Evolutionary conservation across 192 early-diverging fungal genomes (phyloP), one percentile per base, ranked within the genome.

Genomic region (Podila horticola): DNA sequence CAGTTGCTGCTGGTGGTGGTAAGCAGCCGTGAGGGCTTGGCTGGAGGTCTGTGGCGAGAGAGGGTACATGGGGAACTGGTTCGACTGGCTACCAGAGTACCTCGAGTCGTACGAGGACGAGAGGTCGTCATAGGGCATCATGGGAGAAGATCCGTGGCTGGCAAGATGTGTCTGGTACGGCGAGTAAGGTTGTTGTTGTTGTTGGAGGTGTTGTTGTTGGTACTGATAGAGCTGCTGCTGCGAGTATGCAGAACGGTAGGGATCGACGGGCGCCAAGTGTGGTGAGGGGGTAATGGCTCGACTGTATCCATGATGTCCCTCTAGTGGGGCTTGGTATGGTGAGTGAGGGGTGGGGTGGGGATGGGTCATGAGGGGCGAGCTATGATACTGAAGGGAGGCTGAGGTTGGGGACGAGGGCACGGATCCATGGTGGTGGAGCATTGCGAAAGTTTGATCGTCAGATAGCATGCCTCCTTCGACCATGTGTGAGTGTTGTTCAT

Each of bases 211-310:
- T 26, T 38, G 67, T 48, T 60, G 68, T 8, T 65, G 64, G 10
- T 71, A 60, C 22, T 75, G 59, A 2, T 55, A 26, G 24, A 55
- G 52, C 19, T 79, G 75, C 33, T 79, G 75, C 26, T 79, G 76
- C 7, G 76, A 63, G 30, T 79, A 72, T 5, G 61, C 70, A 34
- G 66, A 73, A 28, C 75, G 75, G 33, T 72, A 73, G 30, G 70
- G 71, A 36, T 81, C 77, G 2, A 57, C 15, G 19, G 60, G 58
- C 12, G 33, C n/a, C 41, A 49, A 13, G 36, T 26, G 33, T n/a
- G 48, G 64, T n/a, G 63, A 49, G 36, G 34, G 22, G 5, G 31
- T 48, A 22, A n/a, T 41, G 62, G 26, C 33, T 6, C 62, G 31
- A 26, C 36, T 64, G 62, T 63, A 20, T 63, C 52, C 52, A 17